A percentile compares a stretch with the other conserved stretches of the same genome.
phyloP scores from a whole-genome alignment of 1,139 yeast genomes.

The Sugiyamaella paludigena region DNA sequence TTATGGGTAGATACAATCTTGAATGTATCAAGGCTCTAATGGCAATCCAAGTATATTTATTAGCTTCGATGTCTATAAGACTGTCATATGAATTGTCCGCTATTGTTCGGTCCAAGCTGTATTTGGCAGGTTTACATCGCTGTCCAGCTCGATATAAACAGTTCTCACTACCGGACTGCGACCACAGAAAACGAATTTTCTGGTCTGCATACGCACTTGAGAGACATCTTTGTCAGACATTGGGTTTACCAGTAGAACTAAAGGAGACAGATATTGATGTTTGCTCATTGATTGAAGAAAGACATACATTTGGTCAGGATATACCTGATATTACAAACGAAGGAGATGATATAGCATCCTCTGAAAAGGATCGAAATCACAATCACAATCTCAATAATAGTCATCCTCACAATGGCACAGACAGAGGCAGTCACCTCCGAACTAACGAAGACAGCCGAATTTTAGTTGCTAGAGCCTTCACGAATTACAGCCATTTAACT shows the following conservation, averaged over 20 bases:
- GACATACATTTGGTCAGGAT: slow-evolving; percentile 17
- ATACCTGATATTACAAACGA: slow-evolving; percentile 4
- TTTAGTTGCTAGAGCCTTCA: slow-evolving; percentile 14
- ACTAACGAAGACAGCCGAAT: background rate
- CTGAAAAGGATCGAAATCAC: background rate
- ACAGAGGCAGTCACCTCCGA: no score
- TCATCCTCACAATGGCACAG: no score
- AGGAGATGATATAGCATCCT: background rate
- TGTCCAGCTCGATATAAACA: slow-evolving; percentile 20
- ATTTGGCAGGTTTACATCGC: slow-evolving; percentile 19
- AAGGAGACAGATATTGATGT: slow-evolving; percentile 23
- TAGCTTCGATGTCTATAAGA: slow-evolving; percentile 18
- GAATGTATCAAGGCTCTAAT: slow-evolving; percentile 14
- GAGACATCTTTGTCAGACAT: slow-evolving; percentile 19
- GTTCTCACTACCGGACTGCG: slow-evolving; percentile 12
- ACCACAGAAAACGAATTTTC: slow-evolving; percentile 15
- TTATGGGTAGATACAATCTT: slow-evolving; percentile 4
- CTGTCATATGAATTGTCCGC: slow-evolving; percentile 19
- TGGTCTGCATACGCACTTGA: slow-evolving; percentile 22
- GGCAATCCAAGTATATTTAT: slow-evolving; percentile 17
- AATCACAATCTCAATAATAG: background rate
- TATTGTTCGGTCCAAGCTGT: slow-evolving; percentile 17
- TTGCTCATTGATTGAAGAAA: slow-evolving; percentile 14
- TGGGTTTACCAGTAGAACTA: slow-evolving; percentile 19
- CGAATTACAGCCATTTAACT: slow-evolving; percentile 12